Evolutionary conservation across 305 asterid genomes (phyloP).

Genomic region (Fraxinus platypoda): DNA sequence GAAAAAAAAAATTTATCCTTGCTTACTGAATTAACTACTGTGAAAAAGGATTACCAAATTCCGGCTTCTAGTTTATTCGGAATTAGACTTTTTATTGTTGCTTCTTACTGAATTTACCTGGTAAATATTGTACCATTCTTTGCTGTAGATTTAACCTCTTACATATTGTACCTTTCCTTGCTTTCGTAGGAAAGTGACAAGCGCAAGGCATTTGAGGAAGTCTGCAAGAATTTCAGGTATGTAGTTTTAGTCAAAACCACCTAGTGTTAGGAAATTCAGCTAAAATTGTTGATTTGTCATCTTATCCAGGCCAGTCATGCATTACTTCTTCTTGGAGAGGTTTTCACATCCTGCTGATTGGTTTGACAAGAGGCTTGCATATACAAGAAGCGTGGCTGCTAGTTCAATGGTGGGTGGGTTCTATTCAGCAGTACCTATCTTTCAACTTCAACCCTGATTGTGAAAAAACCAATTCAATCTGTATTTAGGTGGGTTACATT

Average conservation of each 20-base stretch:
- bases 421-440: not conserved
- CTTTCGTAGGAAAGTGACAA: slow-evolving; percentile 71
- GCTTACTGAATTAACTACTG: not conserved
- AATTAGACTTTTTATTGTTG: not conserved
- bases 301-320: slow-evolving; percentile 92
- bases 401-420: slow-evolving; percentile 84
- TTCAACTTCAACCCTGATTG: slow-evolving; percentile 18
- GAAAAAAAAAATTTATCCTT: not conserved
- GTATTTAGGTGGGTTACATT: slow-evolving; percentile 89
- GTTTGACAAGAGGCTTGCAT: slow-evolving; percentile 98
- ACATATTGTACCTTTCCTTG: slow-evolving; percentile 16
- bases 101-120: not conserved
- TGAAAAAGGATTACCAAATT: not conserved
- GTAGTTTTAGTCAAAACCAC: slow-evolving; percentile 20
- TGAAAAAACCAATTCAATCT: slow-evolving; percentile 7
- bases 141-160: slow-evolving; percentile 34
- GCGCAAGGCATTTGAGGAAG: slow-evolving; percentile 83
- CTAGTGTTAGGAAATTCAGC: slow-evolving; percentile 19
- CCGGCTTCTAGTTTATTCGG: not conserved
- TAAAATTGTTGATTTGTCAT: slow-evolving; percentile 29
- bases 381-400: slow-evolving; percentile 95
- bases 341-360: slow-evolving; percentile 90
- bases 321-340: slow-evolving; percentile 94
- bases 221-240: slow-evolving; percentile 79
- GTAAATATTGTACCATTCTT: slow-evolving; percentile 17